Evolutionary conservation across 768 basidiomycete genomes (phyloP).

Genomic region (Termitomyces sp.): DNA sequence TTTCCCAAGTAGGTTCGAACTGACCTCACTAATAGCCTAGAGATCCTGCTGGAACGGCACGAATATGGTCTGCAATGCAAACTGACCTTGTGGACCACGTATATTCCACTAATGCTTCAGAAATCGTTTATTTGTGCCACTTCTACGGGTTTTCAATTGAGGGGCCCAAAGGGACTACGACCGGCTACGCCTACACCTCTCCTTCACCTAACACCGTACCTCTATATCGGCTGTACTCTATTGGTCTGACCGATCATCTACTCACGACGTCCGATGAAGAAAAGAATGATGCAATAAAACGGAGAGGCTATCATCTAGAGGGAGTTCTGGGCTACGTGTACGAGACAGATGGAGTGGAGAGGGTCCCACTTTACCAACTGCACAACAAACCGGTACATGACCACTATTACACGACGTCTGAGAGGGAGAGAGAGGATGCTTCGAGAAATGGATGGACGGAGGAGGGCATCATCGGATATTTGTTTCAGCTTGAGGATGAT

Average conservation of each 20-base stretch:
- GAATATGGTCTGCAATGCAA: slow-evolving; percentile 20
- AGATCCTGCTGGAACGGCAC: slow-evolving; percentile 11
- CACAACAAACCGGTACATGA: slow-evolving; percentile 15
- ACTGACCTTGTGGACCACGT: slow-evolving; percentile 20
- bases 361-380: slow-evolving; percentile 18
- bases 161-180: slow-evolving; percentile 16
- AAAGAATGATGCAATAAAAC: slow-evolving; percentile 15
- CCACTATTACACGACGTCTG: slow-evolving; percentile 20
- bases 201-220: slow-evolving; percentile 15
- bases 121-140: slow-evolving; percentile 16
- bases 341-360: slow-evolving; percentile 7
- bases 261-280: slow-evolving; percentile 15
- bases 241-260: slow-evolving; percentile 17
- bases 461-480: slow-evolving; percentile 15
- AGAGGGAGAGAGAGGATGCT: slow-evolving; percentile 18
- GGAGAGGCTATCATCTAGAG: slow-evolving; percentile 18
- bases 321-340: slow-evolving; percentile 19
- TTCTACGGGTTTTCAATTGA: slow-evolving; percentile 20
- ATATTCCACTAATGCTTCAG: slow-evolving; percentile 18
- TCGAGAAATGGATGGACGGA: slow-evolving; percentile 20
- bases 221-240: slow-evolving; percentile 18
- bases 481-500: slow-evolving; percentile 9
- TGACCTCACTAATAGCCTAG: slow-evolving; percentile 6
- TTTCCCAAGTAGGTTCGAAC: not conserved
- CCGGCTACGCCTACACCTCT: slow-evolving; percentile 16